A percentile compares a stretch with the other conserved stretches of the same genome.
Evolutionary conservation across 1,139 yeast genomes (phyloP).

Genomic region (Groenewaldozyma auringiensis): DNA sequence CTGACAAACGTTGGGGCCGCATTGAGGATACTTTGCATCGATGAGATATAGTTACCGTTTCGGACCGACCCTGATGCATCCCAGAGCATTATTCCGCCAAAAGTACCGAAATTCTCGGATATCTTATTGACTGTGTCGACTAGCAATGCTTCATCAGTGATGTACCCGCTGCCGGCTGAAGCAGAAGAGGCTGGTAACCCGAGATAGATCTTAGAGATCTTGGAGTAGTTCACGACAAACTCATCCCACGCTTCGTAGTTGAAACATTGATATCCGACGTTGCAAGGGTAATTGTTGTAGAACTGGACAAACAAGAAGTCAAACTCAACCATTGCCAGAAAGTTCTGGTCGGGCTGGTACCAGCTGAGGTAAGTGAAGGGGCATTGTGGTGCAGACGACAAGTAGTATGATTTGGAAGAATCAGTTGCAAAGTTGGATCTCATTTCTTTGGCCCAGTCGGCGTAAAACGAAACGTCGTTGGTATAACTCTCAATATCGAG

Average conservation of each 20-base stretch:
- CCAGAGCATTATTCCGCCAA: constrained; percentile 89
- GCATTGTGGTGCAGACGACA: constrained; percentile 95
- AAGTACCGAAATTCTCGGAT: constrained; percentile 32
- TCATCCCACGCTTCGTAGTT: constrained; percentile 81
- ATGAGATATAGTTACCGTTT: constrained; percentile 41
- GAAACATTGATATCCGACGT: constrained; percentile 38
- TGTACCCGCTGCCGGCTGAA: constrained; percentile 66
- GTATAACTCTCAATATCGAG: constrained; percentile 55
- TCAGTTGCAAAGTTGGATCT: constrained; percentile 45
- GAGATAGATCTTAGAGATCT: constrained; percentile 53
- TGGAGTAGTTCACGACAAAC: constrained; percentile 51
- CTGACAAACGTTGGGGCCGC: constrained; percentile 39
- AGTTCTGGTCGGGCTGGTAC: constrained; percentile 61
- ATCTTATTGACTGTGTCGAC: constrained; percentile 9
- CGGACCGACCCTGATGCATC: constrained; percentile 75
- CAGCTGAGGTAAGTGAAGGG: constrained; percentile 37
- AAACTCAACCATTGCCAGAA: constrained; percentile 51
- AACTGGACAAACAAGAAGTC: constrained; percentile 90
- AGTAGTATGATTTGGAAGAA: constrained; percentile 47
- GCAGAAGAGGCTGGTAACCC: constrained; percentile 66
- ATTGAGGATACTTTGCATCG: constrained; percentile 37
- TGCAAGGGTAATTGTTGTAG: constrained; percentile 88
- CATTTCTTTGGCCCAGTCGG: constrained; percentile 44
- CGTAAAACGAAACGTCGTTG: constrained; percentile 41
- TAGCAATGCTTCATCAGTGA: constrained; percentile 16